Evolutionary conservation across 306 rosid genomes (phyloP).

Genomic region (Cucurbita argyrosperma): DNA sequence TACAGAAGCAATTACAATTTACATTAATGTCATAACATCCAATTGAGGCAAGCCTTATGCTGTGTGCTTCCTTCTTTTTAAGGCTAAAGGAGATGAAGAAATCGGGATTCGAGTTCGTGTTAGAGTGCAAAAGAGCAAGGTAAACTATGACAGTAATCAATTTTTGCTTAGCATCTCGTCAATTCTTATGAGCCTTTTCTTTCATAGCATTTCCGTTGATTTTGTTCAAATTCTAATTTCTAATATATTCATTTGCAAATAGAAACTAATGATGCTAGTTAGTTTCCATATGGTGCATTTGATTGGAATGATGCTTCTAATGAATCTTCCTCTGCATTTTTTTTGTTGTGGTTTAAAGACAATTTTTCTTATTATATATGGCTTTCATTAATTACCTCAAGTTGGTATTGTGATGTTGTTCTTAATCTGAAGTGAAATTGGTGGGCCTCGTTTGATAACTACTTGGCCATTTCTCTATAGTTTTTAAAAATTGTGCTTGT

Average conservation of each 20-base stretch:
- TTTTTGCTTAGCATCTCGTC: background rate
- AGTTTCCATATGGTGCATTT: background rate
- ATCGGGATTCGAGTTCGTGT: conserved; percentile 83
- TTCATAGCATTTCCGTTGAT: background rate
- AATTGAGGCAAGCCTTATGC: background rate
- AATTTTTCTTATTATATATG: background rate
- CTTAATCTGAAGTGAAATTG: background rate
- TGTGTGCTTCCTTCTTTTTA: conserved; percentile 15
- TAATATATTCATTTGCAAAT: background rate
- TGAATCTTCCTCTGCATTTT: background rate
- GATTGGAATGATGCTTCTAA: background rate
- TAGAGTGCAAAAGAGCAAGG: conserved; percentile 98
- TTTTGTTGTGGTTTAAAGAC: background rate
- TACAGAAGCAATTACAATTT: background rate
- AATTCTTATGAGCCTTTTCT: background rate
- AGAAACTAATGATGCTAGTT: background rate
- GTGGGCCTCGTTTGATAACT: background rate
- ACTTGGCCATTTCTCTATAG: too few relatives aligned
- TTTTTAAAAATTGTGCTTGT: too few relatives aligned
- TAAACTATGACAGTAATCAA: background rate
- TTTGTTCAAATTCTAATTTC: background rate
- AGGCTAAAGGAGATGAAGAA: conserved; percentile 98
- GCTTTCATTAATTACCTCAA: background rate
- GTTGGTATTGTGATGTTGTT: background rate
- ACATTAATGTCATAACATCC: background rate